Conservation (phyloP, 176 grass and related monocot genomes). For the Areca catechu region DNA sequence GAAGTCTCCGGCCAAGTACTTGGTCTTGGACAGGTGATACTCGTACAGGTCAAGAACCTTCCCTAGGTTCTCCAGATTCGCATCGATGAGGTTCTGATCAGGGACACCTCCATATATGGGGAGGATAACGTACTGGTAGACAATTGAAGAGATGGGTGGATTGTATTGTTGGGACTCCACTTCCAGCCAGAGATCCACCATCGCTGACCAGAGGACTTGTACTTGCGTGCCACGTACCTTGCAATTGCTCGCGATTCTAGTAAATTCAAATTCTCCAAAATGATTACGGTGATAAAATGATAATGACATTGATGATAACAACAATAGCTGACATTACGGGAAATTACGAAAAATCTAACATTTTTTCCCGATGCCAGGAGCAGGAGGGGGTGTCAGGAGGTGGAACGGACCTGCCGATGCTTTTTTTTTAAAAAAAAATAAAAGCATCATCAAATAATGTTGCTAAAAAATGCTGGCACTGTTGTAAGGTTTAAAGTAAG, state of each 20-base stretch:
- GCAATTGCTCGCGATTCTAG: constrained; percentile 36
- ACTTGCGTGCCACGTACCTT: constrained; percentile 19
- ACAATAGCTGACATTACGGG: too few species aligned
- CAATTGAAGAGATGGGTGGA: neutral
- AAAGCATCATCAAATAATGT: too few species aligned
- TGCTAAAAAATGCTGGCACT: too few species aligned
- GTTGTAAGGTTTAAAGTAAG: too few species aligned
- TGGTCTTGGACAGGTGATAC: neutral
- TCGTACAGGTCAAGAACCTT: constrained; percentile 21
- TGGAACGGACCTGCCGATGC: too few species aligned
- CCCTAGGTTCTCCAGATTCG: constrained; percentile 8
- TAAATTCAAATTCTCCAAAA: too few species aligned
- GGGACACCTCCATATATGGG: neutral
- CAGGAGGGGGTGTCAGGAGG: too few species aligned
- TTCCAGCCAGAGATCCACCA: constrained; percentile 20
- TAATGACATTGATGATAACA: too few species aligned
- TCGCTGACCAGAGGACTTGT: neutral
- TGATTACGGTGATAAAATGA: too few species aligned
- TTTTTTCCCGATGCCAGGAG: too few species aligned
- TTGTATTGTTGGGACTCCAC: constrained; percentile 22
- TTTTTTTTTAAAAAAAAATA: too few species aligned
- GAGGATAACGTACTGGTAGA: constrained; percentile 9
- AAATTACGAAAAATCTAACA: too few species aligned
- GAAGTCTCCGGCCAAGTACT: constrained; percentile 19
- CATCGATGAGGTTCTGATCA: constrained; percentile 5